phyloP scores from a whole-genome alignment of 176 grass and related monocot species.

The Zizania latifolia region DNA sequence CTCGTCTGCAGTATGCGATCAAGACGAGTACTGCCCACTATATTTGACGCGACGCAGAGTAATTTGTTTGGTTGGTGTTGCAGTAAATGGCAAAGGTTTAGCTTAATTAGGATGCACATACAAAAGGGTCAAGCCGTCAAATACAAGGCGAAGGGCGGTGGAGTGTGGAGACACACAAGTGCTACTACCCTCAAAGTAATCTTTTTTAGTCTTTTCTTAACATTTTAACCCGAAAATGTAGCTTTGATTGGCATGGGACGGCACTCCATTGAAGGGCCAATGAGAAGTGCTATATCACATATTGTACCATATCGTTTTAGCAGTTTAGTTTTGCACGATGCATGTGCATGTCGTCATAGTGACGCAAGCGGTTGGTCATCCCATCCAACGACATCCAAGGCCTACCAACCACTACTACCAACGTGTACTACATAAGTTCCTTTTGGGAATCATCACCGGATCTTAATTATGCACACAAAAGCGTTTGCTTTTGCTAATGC shows the following conservation, averaged over 20 bases:
- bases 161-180: not conserved
- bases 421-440: not conserved
- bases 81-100: not conserved
- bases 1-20: not conserved
- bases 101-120: slow-evolving; percentile 7
- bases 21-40: not conserved
- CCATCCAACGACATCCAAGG: not conserved
- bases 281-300: not conserved
- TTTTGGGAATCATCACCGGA: slow-evolving; percentile 26
- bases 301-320: not conserved
- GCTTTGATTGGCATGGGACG: not conserved
- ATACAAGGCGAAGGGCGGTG: not conserved
- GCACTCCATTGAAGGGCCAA: not conserved
- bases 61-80: not conserved
- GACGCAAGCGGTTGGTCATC: slow-evolving; percentile 29
- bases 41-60: not conserved
- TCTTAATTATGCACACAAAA: slow-evolving; percentile 29
- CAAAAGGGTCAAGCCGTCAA: not conserved
- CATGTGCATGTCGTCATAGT: not conserved
- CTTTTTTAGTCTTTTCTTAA: not conserved
- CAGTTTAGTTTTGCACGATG: not conserved
- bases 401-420: slow-evolving; percentile 33
- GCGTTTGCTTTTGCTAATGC: slow-evolving; percentile 42
- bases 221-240: slow-evolving; percentile 7
- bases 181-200: not conserved